Percentiles rank a stretch among this genome's conserved stretches.
Evolutionary conservation across 306 rosid genomes (phyloP).

Genomic region (Dalbergia cultrata): DNA sequence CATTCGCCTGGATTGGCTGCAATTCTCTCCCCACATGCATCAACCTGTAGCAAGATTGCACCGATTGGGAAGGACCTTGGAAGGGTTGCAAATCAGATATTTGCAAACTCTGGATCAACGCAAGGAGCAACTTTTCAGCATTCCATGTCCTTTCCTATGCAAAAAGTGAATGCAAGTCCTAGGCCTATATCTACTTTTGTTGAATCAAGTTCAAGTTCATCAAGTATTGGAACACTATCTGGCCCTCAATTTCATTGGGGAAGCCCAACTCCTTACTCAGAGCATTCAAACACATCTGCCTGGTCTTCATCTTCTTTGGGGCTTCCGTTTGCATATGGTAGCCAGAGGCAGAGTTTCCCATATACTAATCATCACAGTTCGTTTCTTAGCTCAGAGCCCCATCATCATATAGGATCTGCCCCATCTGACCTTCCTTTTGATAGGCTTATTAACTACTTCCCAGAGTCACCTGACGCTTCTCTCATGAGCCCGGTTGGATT

Average conservation of each 20-base stretch:
- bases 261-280: slow-evolving; percentile 77
- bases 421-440: slow-evolving; percentile 86
- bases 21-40: slow-evolving; percentile 73
- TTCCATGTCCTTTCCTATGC: slow-evolving; percentile 74
- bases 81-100: slow-evolving; percentile 65
- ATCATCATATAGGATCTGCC: slow-evolving; percentile 92
- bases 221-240: slow-evolving; percentile 80
- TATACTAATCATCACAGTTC: slow-evolving; percentile 63
- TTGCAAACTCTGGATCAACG: slow-evolving; percentile 54
- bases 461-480: slow-evolving; percentile 86
- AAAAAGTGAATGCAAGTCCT: slow-evolving; percentile 68
- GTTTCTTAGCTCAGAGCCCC: slow-evolving; percentile 67
- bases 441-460: slow-evolving; percentile 78
- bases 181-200: slow-evolving; percentile 69
- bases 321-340: slow-evolving; percentile 68
- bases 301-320: slow-evolving; percentile 78
- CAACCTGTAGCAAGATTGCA: slow-evolving; percentile 77
- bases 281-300: slow-evolving; percentile 68
- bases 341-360: slow-evolving; percentile 79
- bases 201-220: slow-evolving; percentile 65
- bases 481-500: slow-evolving; percentile 60
- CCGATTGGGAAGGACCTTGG: slow-evolving; percentile 95
- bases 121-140: slow-evolving; percentile 72
- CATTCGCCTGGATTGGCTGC: slow-evolving; percentile 87
- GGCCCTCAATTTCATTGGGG: slow-evolving; percentile 99